Percentiles rank a stretch among this genome's conserved stretches.
Conservation (phyloP, 495 filamentous ascomycete genomes). For the Cercophora scortea region DNA sequence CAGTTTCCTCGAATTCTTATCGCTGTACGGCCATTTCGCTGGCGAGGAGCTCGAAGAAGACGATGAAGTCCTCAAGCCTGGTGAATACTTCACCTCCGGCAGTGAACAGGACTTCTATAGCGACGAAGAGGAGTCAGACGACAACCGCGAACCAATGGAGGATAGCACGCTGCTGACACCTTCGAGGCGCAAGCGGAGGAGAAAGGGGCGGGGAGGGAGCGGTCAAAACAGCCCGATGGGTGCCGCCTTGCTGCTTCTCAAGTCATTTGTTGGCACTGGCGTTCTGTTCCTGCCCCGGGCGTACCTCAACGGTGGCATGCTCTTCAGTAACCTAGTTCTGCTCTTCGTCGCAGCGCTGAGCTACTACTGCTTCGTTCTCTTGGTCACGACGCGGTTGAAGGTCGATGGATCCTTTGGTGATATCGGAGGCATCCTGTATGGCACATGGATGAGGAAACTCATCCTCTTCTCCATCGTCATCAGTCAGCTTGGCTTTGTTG, state of each 20-base stretch:
- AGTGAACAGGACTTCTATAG: constrained; percentile 40
- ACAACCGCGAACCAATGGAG: constrained; percentile 68
- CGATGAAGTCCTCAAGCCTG: constrained; percentile 74
- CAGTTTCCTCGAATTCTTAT: constrained; percentile 92
- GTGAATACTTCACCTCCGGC: constrained; percentile 77
- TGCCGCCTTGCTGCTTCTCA: constrained; percentile 77
- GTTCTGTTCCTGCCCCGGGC: constrained; percentile 94
- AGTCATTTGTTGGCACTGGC: constrained; percentile 95
- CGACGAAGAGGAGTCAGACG: constrained; percentile 46
- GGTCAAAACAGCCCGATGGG: constrained; percentile 64
- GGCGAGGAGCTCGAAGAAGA: constrained; percentile 95
- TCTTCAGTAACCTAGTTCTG: constrained; percentile 89
- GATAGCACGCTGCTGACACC: constrained; percentile 72
- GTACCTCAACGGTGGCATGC: constrained; percentile 90
- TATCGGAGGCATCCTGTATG: constrained; percentile 87
- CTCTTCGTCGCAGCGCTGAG: constrained; percentile 74
- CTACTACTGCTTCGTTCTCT: constrained; percentile 92
- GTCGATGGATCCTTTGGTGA: constrained; percentile 91
- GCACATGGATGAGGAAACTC: constrained; percentile 75
- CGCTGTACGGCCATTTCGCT: constrained; percentile 92
- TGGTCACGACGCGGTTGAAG: constrained; percentile 77
- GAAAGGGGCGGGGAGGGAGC: constrained; percentile 61
- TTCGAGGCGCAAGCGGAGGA: constrained; percentile 59
- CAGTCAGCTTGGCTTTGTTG: constrained; percentile 90
- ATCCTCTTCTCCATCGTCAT: constrained; percentile 88